Base-by-base conservation (phyloP, 345 rosid genomes). In the Aethionema arabicum region DNA sequence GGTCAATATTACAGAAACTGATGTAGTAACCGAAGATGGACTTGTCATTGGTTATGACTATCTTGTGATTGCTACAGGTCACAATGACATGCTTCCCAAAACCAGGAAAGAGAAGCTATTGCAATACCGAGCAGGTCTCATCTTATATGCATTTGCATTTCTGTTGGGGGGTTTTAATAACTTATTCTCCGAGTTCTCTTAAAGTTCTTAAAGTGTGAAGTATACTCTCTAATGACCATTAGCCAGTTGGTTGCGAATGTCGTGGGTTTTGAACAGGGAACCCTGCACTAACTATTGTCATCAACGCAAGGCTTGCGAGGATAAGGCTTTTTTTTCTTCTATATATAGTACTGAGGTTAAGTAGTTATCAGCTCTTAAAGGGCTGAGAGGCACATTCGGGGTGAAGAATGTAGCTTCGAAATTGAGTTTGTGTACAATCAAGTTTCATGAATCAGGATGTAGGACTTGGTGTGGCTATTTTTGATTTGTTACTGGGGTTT, bases 61-160 rank as follows among this genome's bases (percentile, higher is more conserved):
- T 71, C 95, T 92, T 60, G 93, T 92, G 10, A 57, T 89, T 63
- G 95, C 98, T 46, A 81, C 93, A 0, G 98, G 96, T 50, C 95
- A 85, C 59, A 56, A 1, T 5, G 93, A 85, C 64, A 56, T 74
- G n/a, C 67, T 82, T 48, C 90, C 93, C 3, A 57, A 47, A 66
- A 77, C 84, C 14, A 82, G 80, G 76, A 46, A 54, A 2, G 89
- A 82, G 59, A 92, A 89, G 61, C 79, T 92, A 10, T 51, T 65
- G 2, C 76, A 79, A 7, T 91, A 65, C 74, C 57, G 76, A 72
- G 67, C 68, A 9, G 98, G 98, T 86, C 65, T 8, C 43, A 13
- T 13, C 14, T 41, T 40, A 4, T 21, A 51, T 52, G 47, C 56
- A 12, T 32, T 48, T 56, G 39, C 72, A 73, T 44, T 43, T 12